A percentile compares a stretch with the other conserved stretches of the same genome.
phyloP scores from a whole-genome alignment of 2,329 filamentous ascomycete genomes.

The Diaporthe batatas region DNA sequence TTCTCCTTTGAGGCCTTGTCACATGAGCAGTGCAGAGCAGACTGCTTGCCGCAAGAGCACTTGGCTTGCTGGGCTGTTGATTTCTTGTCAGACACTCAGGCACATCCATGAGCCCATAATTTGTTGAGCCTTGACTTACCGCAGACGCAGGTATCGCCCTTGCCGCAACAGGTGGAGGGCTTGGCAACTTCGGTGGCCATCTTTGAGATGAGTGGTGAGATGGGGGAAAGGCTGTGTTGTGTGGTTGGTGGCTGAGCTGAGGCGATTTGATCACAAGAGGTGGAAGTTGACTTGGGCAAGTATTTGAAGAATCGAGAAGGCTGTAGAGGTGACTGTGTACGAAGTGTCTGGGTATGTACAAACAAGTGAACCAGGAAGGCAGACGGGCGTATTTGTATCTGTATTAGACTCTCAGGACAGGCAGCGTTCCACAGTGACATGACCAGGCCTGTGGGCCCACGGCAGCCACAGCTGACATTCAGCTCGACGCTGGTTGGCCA shows the following conservation, averaged over 20 bases:
- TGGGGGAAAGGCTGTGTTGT: conserved; percentile 12
- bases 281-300: not conserved
- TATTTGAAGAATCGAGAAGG: not conserved
- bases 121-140: conserved; percentile 58
- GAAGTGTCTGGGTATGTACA: no score
- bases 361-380: not conserved
- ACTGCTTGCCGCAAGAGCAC: conserved; percentile 92
- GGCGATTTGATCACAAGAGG: not conserved
- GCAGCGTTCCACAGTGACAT: conserved; percentile 42
- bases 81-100: conserved; percentile 3
- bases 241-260: not conserved
- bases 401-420: conserved; percentile 17
- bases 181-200: conserved; percentile 52
- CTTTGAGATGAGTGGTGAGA: conserved; percentile 41
- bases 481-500: conserved; percentile 35
- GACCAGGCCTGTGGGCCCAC: conserved; percentile 38
- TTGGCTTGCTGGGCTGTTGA: conserved; percentile 71
- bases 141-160: conserved; percentile 67
- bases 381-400: conserved; percentile 40
- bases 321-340: no score
- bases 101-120: no score
- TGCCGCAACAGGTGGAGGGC: conserved; percentile 69
- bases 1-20: conserved; percentile 84
- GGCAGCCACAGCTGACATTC: conserved; percentile 26
- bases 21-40: conserved; percentile 89